A percentile compares a stretch with the other conserved stretches of the same genome.
Conservation (phyloP, 2,329 filamentous ascomycete genomes). For the Aureobasidium lini region DNA sequence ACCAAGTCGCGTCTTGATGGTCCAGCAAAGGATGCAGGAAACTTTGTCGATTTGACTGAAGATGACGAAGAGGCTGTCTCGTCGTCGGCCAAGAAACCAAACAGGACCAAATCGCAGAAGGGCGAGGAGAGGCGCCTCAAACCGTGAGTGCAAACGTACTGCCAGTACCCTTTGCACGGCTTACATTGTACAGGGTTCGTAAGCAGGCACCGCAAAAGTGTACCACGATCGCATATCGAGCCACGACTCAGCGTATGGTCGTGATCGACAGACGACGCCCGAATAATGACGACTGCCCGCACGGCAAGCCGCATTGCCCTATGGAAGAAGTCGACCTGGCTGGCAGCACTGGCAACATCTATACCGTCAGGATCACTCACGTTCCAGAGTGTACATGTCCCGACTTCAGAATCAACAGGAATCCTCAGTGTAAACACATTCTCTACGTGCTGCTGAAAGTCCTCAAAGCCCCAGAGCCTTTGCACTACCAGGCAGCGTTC, state of each 20-base stretch:
- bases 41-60: conserved; percentile 9
- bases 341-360: conserved; percentile 56
- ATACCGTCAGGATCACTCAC: conserved; percentile 47
- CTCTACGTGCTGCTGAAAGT: conserved; percentile 54
- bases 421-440: conserved; percentile 59
- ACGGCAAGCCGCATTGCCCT: conserved; percentile 30
- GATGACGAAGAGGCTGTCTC: conserved; percentile 1
- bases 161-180: background rate
- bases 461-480: conserved; percentile 47
- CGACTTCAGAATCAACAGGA: conserved; percentile 25
- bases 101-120: conserved; percentile 16
- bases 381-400: conserved; percentile 34
- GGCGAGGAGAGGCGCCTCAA: conserved; percentile 22
- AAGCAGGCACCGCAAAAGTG: conserved; percentile 20
- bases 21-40: background rate
- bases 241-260: conserved; percentile 27
- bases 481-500: conserved; percentile 56
- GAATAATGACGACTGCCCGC: conserved; percentile 35
- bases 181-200: conserved; percentile 18
- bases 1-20: background rate
- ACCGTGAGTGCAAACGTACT: background rate
- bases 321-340: conserved; percentile 51
- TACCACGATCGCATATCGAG: conserved; percentile 21
- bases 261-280: conserved; percentile 22
- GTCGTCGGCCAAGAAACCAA: conserved; percentile 9